A percentile compares a stretch with the other conserved stretches of the same genome.
These are phyloP conservation scores for Vitis hybrid DNA, from an alignment of 177 flowering plant genomes.

Conservation along the genomic window DNA sequence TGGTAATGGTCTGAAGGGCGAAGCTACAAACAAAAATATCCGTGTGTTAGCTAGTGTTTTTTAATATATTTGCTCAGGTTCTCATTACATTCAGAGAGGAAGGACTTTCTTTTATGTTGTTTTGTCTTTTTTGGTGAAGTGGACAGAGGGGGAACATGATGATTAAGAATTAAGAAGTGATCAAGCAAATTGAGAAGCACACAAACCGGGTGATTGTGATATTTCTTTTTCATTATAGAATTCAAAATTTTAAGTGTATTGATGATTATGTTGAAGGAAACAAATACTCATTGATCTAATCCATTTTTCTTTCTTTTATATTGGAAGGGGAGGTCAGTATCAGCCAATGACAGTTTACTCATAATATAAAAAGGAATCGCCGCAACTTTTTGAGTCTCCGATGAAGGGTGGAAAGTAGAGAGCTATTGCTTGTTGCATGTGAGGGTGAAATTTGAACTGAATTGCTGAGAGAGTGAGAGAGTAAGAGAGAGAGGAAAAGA, in stretches of 20 bases:
- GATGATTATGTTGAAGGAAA: not conserved
- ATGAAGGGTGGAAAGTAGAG: not conserved
- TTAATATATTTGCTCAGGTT: too few relatives aligned
- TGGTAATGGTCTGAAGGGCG: too few relatives aligned
- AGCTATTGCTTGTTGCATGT: not conserved
- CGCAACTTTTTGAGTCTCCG: constrained; percentile 3
- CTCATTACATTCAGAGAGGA: too few relatives aligned
- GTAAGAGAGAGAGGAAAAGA: not conserved
- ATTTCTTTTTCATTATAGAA: not conserved
- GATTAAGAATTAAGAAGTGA: not conserved
- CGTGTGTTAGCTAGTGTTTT: too few relatives aligned
- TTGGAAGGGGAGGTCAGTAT: not conserved
- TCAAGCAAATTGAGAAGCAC: not conserved
- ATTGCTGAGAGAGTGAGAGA: not conserved
- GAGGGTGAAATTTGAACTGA: not conserved
- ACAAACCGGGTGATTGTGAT: not conserved
- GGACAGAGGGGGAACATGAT: not conserved
- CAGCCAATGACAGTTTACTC: constrained; percentile 10
- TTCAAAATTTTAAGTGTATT: not conserved
- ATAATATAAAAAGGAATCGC: not conserved
- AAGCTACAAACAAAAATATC: too few relatives aligned
- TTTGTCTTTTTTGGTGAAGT: too few relatives aligned
- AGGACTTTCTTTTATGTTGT: too few relatives aligned
- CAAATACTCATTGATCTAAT: not conserved
- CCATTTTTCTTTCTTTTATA: not conserved